phyloP scores from a whole-genome alignment of 306 rosid genomes.

The Inga leiocalycina region DNA sequence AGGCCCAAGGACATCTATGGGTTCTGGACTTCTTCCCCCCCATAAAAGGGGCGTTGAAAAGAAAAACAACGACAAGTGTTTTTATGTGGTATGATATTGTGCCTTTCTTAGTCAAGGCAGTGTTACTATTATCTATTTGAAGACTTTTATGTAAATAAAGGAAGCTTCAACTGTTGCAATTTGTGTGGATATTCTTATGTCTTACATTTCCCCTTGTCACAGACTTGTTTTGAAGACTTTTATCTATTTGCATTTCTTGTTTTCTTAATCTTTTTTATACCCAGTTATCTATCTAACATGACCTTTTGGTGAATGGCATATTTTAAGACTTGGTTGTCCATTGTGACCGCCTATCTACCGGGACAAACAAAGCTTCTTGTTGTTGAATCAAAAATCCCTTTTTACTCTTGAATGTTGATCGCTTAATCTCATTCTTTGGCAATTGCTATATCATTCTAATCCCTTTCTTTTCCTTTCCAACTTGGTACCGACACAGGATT shows the following conservation, averaged over 20 bases:
- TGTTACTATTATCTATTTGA: not conserved
- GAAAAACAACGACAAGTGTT: not conserved
- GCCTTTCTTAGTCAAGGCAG: not conserved
- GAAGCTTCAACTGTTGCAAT: conserved; percentile 10
- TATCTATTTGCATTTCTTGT: conserved; percentile 10
- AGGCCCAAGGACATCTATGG: not conserved
- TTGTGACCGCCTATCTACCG: not conserved
- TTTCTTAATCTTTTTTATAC: not conserved
- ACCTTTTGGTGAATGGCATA: not conserved
- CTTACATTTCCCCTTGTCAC: too few species aligned
- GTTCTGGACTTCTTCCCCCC: not conserved
- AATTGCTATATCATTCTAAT: not conserved
- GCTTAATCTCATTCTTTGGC: not conserved
- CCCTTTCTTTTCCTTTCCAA: not conserved
- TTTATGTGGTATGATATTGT: not conserved
- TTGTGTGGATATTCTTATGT: not conserved
- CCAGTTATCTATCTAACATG: not conserved
- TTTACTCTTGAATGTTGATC: not conserved
- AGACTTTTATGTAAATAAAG: too few species aligned
- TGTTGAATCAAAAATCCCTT: not conserved
- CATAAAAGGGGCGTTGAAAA: not conserved
- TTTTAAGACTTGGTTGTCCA: not conserved
- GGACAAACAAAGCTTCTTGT: not conserved
- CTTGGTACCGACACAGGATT: conserved; percentile 12
- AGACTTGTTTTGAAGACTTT: too few species aligned